phyloP scores from a whole-genome alignment of 164 flowering plant species.

The Liquidambar formosana region DNA sequence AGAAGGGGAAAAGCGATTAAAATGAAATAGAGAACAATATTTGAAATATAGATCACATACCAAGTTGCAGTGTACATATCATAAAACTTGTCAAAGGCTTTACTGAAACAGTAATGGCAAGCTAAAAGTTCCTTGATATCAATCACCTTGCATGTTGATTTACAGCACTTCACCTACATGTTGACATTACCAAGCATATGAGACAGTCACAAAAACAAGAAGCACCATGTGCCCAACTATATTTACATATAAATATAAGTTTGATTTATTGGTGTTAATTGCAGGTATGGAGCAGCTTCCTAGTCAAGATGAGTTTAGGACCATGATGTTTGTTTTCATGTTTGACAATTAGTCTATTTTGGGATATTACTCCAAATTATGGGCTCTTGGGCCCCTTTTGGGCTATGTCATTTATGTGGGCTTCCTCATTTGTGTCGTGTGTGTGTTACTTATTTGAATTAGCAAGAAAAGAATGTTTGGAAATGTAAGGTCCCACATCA shows the following conservation, averaged over 20 bases:
- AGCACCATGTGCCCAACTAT: not conserved
- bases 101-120: slow-evolving; percentile 78
- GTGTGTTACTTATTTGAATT: too few relatives aligned
- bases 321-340: too few relatives aligned
- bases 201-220: not conserved
- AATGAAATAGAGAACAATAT: not conserved
- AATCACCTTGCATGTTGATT: slow-evolving; percentile 79
- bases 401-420: too few relatives aligned
- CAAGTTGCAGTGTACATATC: slow-evolving; percentile 86
- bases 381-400: too few relatives aligned
- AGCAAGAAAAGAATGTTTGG: too few relatives aligned
- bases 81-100: slow-evolving; percentile 91
- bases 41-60: slow-evolving; percentile 34
- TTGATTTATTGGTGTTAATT: too few relatives aligned
- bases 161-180: slow-evolving; percentile 83
- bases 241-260: too few relatives aligned
- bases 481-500: too few relatives aligned
- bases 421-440: too few relatives aligned
- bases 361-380: too few relatives aligned
- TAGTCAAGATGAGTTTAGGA: not conserved
- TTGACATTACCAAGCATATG: not conserved
- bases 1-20: too few relatives aligned
- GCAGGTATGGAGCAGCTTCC: not conserved
- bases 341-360: too few relatives aligned
- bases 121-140: slow-evolving; percentile 78